Evolutionary conservation across 2,329 filamentous ascomycete genomes (phyloP).

Genomic region (Lachnellula hyalina): DNA sequence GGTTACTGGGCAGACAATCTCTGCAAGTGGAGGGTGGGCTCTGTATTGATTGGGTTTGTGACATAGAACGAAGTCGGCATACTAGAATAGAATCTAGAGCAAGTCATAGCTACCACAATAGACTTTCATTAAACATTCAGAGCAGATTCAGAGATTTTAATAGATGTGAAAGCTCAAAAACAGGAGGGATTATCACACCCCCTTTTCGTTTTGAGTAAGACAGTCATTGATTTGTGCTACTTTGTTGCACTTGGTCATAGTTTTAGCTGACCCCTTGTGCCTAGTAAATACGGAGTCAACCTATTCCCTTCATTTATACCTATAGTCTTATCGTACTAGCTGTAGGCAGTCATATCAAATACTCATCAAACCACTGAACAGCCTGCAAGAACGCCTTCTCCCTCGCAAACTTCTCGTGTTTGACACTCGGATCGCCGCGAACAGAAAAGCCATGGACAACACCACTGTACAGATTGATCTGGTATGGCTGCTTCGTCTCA

Average conservation of each 20-base stretch:
- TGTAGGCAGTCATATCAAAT: conserved; percentile 35
- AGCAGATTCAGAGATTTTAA: no score
- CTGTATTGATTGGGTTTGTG: conserved; percentile 12
- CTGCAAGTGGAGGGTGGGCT: conserved; percentile 17
- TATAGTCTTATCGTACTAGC: background rate
- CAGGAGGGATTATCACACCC: no score
- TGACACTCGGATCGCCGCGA: conserved; percentile 53
- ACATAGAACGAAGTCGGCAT: no score
- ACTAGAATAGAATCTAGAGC: no score
- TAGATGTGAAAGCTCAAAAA: no score
- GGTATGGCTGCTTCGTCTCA: conserved; percentile 49
- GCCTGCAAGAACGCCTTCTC: conserved; percentile 78
- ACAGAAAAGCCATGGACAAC: conserved; percentile 73
- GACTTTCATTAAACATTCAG: no score
- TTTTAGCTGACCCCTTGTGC: background rate
- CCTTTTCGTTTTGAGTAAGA: no score
- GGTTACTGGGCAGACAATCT: conserved; percentile 38
- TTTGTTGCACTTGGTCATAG: no score
- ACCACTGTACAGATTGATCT: conserved; percentile 70
- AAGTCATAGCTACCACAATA: no score
- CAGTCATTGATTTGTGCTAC: no score
- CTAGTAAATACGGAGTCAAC: background rate
- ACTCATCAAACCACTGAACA: conserved; percentile 68
- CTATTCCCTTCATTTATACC: background rate
- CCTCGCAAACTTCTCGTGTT: conserved; percentile 62